Evolutionary conservation across 306 rosid species (phyloP), one percentile per base, ranked within the genome.

Genomic region (Ceratonia siliqua): DNA sequence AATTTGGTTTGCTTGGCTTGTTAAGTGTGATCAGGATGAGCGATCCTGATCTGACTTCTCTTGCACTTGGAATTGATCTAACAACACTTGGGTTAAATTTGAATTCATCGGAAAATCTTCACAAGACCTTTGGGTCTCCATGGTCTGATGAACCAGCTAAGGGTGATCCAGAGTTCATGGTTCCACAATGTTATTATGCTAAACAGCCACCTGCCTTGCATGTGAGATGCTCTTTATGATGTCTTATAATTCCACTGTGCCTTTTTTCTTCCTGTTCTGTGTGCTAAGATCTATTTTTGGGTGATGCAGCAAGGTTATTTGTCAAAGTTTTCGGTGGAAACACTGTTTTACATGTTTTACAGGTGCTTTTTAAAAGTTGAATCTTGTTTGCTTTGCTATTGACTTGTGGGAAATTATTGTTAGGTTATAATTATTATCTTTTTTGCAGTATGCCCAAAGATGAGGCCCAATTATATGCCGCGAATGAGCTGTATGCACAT

Each of bases 121-220:
- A 95, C 75, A 92, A 92, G 84, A 95, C 92, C 74, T 95, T 95
- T 82, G 95, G 92, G 43, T 95, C 99, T 66, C 99, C 99, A 25
- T 95, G 99, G 99, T 89, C 97, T 56, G 98, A 95, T 28, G 99
- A 89, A 83, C 92, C 98, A 4, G 92, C 91, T 36, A 92, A 92
- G 86, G 96, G 97, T 17, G 98, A 95, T 79, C 97, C 98, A 43
- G 97, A 89, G 69, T 95, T 95, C 75, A 85, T 42, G 36, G 90
- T 92, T 50, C 99, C 97, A 0, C 94, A 89, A 49, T 95, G 99
- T 78, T 95, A 95, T 70, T 78, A 75, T 17, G 86, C 92, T 14
- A 91, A 95, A 87, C 94, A 78, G 62, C 94, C 97, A 7, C 96
- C 96, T 68, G 39, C 85, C 18, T 70, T 92, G 56, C 91, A 87